Percentiles rank a stretch among this genome's conserved stretches.
Conservation (phyloP, 139 green algal genomes). For the Chlorella sp. region DNA sequence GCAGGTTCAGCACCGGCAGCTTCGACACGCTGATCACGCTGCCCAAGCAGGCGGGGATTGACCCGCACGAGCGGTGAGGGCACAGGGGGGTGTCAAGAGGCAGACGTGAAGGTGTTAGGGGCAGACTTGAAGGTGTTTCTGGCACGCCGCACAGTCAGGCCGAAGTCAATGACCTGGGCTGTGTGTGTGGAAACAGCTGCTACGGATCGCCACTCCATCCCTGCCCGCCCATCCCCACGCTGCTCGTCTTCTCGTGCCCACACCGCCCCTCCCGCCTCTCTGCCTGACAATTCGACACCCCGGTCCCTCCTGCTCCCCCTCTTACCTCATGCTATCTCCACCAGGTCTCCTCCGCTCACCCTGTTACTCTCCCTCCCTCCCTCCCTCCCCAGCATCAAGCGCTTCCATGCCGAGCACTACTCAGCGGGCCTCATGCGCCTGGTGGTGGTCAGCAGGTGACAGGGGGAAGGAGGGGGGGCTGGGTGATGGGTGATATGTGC, state of each 20-base stretch:
- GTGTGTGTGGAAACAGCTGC: neutral
- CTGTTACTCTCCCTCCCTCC: too few species aligned
- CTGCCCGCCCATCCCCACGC: neutral
- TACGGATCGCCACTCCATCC: neutral
- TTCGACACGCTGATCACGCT: conserved; percentile 55
- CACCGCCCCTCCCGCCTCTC: neutral
- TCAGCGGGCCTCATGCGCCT: conserved; percentile 80
- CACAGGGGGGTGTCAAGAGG: too few species aligned
- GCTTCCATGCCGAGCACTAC: conserved; percentile 80
- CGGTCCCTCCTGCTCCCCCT: neutral
- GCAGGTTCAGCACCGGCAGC: conserved; percentile 81
- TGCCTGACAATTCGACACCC: neutral
- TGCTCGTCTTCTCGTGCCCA: neutral
- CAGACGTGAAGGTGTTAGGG: too few species aligned
- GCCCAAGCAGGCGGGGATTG: conserved; percentile 30
- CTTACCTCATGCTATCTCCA: neutral
- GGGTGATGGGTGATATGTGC: neutral
- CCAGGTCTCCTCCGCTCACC: too few species aligned
- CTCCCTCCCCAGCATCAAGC: conserved; percentile 54
- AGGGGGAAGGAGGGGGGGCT: too few species aligned
- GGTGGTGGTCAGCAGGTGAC: conserved; percentile 65
- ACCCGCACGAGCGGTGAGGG: conserved; percentile 31
- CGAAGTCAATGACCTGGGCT: too few species aligned
- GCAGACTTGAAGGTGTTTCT: neutral
- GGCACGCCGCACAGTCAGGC: too few species aligned